These are phyloP conservation scores for Phytophthora foliorum DNA, from an alignment of 352 stramenopile species.

Conservation along the genomic window DNA sequence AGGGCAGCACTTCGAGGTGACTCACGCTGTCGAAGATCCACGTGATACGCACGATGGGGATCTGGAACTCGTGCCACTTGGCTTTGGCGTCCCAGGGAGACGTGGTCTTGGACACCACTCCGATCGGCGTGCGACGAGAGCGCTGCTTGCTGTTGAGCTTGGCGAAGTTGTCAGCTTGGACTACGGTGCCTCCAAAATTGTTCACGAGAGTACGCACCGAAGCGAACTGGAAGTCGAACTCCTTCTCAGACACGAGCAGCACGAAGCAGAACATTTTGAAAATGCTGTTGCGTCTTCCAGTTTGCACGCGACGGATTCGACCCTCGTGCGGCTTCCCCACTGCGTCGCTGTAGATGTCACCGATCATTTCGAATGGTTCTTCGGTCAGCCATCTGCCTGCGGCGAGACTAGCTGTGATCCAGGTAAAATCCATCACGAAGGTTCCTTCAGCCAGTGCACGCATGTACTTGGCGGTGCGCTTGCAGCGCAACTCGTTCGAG, in stretches of 20 bases:
- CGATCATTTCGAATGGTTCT: slow-evolving; percentile 76
- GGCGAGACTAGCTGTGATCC: slow-evolving; percentile 72
- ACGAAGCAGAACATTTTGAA: slow-evolving; percentile 84
- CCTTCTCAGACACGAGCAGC: slow-evolving; percentile 67
- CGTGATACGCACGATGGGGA: slow-evolving; percentile 87
- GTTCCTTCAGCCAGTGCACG: slow-evolving; percentile 76
- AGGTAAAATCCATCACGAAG: slow-evolving; percentile 83
- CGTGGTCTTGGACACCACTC: slow-evolving; percentile 82
- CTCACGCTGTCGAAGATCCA: slow-evolving; percentile 93
- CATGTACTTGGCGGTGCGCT: slow-evolving; percentile 91
- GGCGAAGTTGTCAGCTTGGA: slow-evolving; percentile 40
- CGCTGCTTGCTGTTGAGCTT: slow-evolving; percentile 33
- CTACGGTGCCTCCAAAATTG: slow-evolving; percentile 74
- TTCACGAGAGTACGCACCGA: slow-evolving; percentile 67
- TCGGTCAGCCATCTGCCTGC: slow-evolving; percentile 77
- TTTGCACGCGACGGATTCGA: slow-evolving; percentile 56
- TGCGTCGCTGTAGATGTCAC: slow-evolving; percentile 84
- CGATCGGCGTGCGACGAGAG: slow-evolving; percentile 55
- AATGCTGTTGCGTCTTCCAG: slow-evolving; percentile 74
- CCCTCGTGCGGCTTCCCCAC: slow-evolving; percentile 77
- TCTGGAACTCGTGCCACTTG: slow-evolving; percentile 74
- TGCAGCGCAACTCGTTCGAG: slow-evolving; percentile 58
- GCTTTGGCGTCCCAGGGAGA: slow-evolving; percentile 57
- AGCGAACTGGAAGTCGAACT: slow-evolving; percentile 83
- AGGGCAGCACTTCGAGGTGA: slow-evolving; percentile 82